Base-by-base conservation (phyloP, 331 rosid genomes). In the Malus hybrid region DNA sequence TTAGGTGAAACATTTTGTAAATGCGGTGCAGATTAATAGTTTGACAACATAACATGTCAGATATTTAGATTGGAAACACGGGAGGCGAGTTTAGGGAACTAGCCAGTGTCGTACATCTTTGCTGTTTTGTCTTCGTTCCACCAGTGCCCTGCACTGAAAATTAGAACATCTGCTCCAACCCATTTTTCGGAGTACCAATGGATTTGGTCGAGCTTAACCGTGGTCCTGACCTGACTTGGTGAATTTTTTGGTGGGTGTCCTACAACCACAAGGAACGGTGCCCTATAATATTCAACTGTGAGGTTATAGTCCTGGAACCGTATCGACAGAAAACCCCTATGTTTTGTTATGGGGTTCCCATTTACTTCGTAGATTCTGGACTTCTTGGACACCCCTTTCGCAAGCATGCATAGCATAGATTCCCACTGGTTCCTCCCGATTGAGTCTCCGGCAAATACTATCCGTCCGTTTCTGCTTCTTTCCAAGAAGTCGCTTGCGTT, bases 341-440 rank as follows among this genome's bases (percentile, higher is more conserved):
- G 97, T 67, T 92, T 95, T 83, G 81, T 88, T 66, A 94, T 87
- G 71, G 99, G 91, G 48, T 24, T 89, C 32, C 96, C 97, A 61
- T 86, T 64, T 13, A 86, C 97, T 86, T 94, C 97, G 70, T 86
- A 81, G 78, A 94, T 94, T 18, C 82, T 69, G 2, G 97, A 90
- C 48, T 80, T 10, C 74, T 89, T 92, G 3, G 96, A 70, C 39
- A 88, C 86, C 63, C 80, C 97, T 69, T 81, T 63, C 24, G 91
- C 70, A 32, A 92, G 86, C 97, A 94, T 86, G 91, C 97, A 94
- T 3, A 90, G 79, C 54, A 90, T 76, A 0, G 97, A 94, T 68
- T 94, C 96, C 99, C 97, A 94, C 46, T 94, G 97, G 83, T 94
- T 94, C 81, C 99, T 89, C 0, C 97, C 96, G 1, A 92, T 88